Evolutionary conservation across 441 rosid genomes (phyloP).

Genomic region (Adansonia madagascariensis): DNA sequence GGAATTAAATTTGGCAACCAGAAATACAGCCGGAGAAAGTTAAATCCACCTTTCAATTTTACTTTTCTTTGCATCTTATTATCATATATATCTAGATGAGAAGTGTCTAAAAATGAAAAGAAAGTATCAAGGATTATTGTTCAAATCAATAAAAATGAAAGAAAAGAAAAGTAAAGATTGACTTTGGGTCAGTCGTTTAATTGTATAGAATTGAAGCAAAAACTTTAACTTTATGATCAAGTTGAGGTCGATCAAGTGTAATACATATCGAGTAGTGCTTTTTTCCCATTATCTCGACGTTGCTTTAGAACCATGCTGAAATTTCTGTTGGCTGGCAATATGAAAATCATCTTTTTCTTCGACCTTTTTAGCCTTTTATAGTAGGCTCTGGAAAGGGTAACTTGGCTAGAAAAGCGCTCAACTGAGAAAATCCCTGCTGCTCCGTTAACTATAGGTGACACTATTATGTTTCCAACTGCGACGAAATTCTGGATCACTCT

Average conservation of each 20-base stretch:
- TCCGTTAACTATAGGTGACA: not conserved
- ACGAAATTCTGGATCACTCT: not conserved
- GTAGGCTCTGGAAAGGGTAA: not conserved
- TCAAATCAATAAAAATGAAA: not conserved
- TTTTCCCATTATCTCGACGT: not conserved
- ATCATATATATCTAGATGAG: too few species aligned
- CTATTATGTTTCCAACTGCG: not conserved
- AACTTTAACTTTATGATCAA: not conserved
- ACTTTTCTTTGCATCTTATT: too few species aligned
- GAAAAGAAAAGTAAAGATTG: not conserved
- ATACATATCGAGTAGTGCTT: not conserved
- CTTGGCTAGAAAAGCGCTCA: not conserved
- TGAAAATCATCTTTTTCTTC: conserved; percentile 1
- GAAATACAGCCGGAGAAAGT: not conserved
- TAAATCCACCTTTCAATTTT: not conserved
- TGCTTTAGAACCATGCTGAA: not conserved
- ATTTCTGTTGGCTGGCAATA: not conserved
- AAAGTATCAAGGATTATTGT: not conserved
- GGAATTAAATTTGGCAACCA: not conserved
- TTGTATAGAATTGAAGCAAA: not conserved
- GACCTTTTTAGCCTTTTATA: not conserved
- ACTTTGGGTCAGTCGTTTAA: not conserved
- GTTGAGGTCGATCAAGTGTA: not conserved
- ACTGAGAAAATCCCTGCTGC: not conserved
- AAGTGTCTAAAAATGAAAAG: not conserved